Base-by-base conservation (phyloP, 371 early-diverging fungal genomes). In the Funneliformis caledonium region DNA sequence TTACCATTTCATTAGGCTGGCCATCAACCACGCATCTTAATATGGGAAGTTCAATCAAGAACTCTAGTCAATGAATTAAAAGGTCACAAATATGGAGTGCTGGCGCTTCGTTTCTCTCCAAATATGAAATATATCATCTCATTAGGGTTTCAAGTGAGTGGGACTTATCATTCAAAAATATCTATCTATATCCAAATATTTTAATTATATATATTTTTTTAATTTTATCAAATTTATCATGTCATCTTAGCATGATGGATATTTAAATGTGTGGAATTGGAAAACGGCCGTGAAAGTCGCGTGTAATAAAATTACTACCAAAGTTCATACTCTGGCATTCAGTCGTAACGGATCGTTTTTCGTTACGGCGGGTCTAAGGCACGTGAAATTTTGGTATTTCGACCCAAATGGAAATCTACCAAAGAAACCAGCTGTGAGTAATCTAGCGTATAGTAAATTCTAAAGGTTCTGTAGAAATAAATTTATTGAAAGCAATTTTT, bases 251-350 rank as follows among this genome's bases (percentile, higher is more conserved):
- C 95, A 95, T 82, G 96, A 96, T 84, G 95, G 95, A 0, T 93
- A 89, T 82, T 82, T 95, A 37, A 91, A 93, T 82, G 90, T 95
- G 42, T 96, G 96, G 96, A 90, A 95, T 83, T 95, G 95, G 94
- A 87, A 89, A 80, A 89, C 88, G 47, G 92, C 91, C 4, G 84
- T 85, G 4, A 90, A 91, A 78, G 79, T 95, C 6, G 93, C 94
- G 0, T 91, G 89, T 60, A 92, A 91, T 81, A 89, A 91, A 82
- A 89, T 94, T 61, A 93, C 92, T 7, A 88, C 91, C 59, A 91
- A 90, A 78, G 93, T 93, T 19, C 81, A 86, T 37, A 81, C 92
- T 1, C 73, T 96, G 1, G 88, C 91, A 1, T 94, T 95, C 80
- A 89, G 92, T 31, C 85, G 87, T 50, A 88, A 91, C 74, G 93